phyloP scores from a whole-genome alignment of 1,284 basidiomycete species.

The Cryptococcus neoformans region DNA sequence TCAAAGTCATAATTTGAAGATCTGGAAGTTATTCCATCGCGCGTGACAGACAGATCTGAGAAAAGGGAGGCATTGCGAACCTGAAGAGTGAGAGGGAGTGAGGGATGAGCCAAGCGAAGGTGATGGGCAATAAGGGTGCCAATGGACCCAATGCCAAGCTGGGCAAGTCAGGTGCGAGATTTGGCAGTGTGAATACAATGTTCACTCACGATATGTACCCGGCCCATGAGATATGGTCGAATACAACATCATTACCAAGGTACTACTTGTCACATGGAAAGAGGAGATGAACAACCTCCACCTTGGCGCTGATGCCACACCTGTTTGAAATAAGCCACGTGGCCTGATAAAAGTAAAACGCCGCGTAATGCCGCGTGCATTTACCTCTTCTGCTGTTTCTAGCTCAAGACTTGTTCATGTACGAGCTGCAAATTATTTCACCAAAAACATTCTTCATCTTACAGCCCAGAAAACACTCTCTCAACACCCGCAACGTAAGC shows the following conservation, averaged over 20 bases:
- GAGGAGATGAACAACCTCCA: conserved; percentile 8
- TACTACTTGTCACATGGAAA: neutral
- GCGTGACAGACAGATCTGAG: conserved; percentile 8
- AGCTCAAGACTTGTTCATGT: too few species aligned
- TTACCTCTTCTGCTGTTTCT: too few species aligned
- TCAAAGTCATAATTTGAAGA: conserved; percentile 27
- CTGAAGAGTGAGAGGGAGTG: conserved; percentile 64
- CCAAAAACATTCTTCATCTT: too few species aligned
- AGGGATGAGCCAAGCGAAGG: conserved; percentile 58
- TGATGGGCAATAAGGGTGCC: conserved; percentile 77
- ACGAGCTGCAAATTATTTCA: too few species aligned
- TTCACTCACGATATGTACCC: conserved; percentile 8
- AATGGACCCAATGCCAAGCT: conserved; percentile 71
- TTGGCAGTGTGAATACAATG: neutral
- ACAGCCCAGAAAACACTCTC: too few species aligned
- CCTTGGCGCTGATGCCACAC: too few species aligned
- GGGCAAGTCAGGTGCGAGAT: neutral
- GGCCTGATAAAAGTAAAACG: too few species aligned
- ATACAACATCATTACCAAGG: neutral
- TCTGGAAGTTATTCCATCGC: conserved; percentile 6
- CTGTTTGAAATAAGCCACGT: neutral
- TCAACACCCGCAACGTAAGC: too few species aligned
- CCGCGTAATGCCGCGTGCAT: too few species aligned
- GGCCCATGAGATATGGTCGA: neutral
- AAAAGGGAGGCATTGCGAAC: conserved; percentile 50